These are phyloP conservation scores for Scedosporium boydii DNA, from an alignment of 2,329 filamentous ascomycete genomes.

Conservation along the genomic window DNA sequence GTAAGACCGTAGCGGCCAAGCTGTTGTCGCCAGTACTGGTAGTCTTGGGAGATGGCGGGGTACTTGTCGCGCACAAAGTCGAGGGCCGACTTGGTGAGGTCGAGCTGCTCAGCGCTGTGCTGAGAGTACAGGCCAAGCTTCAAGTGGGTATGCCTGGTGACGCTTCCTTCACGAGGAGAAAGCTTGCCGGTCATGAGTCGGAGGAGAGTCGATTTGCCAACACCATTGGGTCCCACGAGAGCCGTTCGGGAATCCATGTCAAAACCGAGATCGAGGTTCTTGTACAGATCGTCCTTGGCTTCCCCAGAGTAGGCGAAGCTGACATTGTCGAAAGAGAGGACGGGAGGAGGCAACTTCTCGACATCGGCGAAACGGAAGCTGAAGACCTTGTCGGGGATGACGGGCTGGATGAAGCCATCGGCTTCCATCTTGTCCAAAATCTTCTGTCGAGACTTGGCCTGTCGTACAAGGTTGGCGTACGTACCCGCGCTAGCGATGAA, in stretches of 20 bases:
- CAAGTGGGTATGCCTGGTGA: constrained; percentile 92
- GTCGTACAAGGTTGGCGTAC: constrained; percentile 96
- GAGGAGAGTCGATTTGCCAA: constrained; percentile 94
- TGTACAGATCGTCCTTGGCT: constrained; percentile 83
- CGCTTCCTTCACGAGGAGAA: constrained; percentile 69
- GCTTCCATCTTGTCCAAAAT: constrained; percentile 99
- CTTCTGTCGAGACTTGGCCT: constrained; percentile 99
- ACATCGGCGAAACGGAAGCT: constrained; percentile 98
- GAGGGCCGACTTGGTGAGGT: constrained; percentile 92
- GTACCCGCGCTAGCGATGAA: constrained; percentile 99
- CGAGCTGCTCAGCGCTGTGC: constrained; percentile 96
- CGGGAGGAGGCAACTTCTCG: constrained; percentile 96
- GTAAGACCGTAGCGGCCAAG: constrained; percentile 89
- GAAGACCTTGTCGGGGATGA: constrained; percentile 78
- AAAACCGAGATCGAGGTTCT: constrained; percentile 93
- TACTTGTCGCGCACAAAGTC: constrained; percentile 99
- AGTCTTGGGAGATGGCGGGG: constrained; percentile 79
- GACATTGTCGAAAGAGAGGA: constrained; percentile 92
- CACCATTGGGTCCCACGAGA: constrained; percentile 96
- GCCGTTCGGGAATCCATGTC: constrained; percentile 99
- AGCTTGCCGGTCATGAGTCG: constrained; percentile 95
- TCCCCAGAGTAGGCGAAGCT: constrained; percentile 97
- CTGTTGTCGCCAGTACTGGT: constrained; percentile 99
- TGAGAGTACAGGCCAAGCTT: constrained; percentile 98
- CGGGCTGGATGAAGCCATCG: constrained; percentile 93